Conservation (phyloP, 176 grass and related monocot species). For the Bonia amplexicaulis region DNA sequence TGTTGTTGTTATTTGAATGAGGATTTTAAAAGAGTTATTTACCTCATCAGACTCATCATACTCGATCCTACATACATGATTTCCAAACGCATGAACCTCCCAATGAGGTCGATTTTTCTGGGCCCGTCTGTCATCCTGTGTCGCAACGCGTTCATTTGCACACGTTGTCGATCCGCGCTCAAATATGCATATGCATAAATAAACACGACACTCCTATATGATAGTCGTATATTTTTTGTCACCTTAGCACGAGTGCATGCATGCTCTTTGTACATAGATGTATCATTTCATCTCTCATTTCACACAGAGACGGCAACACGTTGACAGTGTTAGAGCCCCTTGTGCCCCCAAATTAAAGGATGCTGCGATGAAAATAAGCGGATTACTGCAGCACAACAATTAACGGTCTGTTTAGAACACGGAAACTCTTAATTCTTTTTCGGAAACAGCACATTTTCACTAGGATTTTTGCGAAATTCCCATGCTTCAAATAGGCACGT, state of each 20-base stretch:
- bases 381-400: background rate
- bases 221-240: no score
- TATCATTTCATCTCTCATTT: background rate
- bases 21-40: no score
- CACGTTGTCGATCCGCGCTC: no score
- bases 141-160: background rate
- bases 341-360: background rate
- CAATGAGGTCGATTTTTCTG: no score
- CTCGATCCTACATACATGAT: no score
- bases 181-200: no score
- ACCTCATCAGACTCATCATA: no score
- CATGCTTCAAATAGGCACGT: background rate
- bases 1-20: no score
- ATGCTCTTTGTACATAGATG: background rate
- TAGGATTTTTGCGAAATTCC: background rate
- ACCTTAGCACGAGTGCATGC: no score
- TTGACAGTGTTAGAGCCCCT: background rate
- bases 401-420: background rate
- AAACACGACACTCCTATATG: no score
- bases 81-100: no score
- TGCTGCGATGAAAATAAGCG: background rate
- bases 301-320: background rate
- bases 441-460: background rate
- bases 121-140: no score
- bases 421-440: background rate